phyloP scores from a whole-genome alignment of 2,329 filamentous ascomycete species.

The Diaporthe ampelina region DNA sequence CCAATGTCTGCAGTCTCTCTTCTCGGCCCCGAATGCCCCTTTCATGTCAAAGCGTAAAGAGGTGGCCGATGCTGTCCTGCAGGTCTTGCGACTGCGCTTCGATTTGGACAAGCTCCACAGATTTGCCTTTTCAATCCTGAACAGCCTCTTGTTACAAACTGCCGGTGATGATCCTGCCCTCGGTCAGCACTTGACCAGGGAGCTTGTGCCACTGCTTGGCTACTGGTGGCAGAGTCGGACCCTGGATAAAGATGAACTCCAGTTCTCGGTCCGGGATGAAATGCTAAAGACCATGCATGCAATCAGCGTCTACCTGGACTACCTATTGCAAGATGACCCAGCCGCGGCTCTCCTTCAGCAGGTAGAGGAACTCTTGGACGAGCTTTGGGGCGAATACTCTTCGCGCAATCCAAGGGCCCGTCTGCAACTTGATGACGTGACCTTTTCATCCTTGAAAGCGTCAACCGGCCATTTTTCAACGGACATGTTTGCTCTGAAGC shows the following conservation, averaged over 20 bases:
- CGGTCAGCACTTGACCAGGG: constrained; percentile 70
- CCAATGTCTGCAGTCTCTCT: constrained; percentile 74
- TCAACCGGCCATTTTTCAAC: constrained; percentile 61
- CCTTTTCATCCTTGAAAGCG: constrained; percentile 64
- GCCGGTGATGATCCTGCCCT: constrained; percentile 78
- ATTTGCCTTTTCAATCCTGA: constrained; percentile 81
- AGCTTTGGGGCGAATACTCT: constrained; percentile 84
- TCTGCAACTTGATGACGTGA: constrained; percentile 83
- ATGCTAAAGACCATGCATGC: constrained; percentile 80
- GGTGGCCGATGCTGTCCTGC: constrained; percentile 69
- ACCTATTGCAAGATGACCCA: constrained; percentile 62
- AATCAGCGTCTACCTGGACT: constrained; percentile 74
- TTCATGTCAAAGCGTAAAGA: constrained; percentile 67
- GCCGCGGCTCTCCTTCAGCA: constrained; percentile 57
- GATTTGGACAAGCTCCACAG: constrained; percentile 68
- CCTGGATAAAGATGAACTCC: constrained; percentile 70
- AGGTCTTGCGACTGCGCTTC: constrained; percentile 67
- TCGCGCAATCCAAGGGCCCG: constrained; percentile 78
- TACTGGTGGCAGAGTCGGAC: constrained; percentile 84
- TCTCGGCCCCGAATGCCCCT: constrained; percentile 77
- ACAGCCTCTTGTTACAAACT: constrained; percentile 75
- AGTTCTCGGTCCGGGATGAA: constrained; percentile 78
- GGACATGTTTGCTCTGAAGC: constrained; percentile 66
- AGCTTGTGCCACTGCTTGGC: constrained; percentile 78
- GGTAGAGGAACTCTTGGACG: constrained; percentile 77